Evolutionary conservation across 2,329 filamentous ascomycete genomes (phyloP).

Genomic region (Cytospora schulzeri): DNA sequence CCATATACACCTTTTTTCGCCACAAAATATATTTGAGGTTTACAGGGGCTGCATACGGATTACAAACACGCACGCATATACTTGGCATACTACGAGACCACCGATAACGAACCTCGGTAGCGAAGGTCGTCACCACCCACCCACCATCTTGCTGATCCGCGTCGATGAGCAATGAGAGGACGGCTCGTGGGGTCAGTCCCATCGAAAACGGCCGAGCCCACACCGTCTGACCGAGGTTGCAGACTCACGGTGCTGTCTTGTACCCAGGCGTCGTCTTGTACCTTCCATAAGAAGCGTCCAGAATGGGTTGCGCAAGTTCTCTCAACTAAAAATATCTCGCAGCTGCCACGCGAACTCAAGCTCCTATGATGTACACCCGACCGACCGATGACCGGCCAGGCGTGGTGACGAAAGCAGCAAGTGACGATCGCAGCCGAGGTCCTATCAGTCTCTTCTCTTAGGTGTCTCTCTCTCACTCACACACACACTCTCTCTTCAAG

Average conservation of each 20-base stretch:
- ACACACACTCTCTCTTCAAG: not conserved
- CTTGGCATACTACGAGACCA: constrained; percentile 7
- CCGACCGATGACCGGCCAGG: constrained; percentile 19
- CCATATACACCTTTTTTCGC: too few species aligned
- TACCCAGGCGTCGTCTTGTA: not conserved
- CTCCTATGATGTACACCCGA: not conserved
- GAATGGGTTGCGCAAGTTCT: constrained; percentile 17
- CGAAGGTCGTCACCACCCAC: not conserved
- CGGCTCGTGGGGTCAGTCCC: not conserved
- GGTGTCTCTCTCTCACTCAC: not conserved
- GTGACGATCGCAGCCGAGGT: constrained; percentile 15
- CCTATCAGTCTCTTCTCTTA: not conserved
- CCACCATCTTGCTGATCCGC: constrained; percentile 4
- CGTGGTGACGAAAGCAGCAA: constrained; percentile 9
- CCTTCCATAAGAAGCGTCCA: not conserved
- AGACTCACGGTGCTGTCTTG: not conserved
- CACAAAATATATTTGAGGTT: not conserved
- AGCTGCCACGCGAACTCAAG: constrained; percentile 2
- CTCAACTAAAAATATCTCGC: constrained; percentile 7
- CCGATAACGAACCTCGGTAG: constrained; percentile 9
- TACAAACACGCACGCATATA: not conserved
- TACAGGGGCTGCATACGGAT: too few species aligned
- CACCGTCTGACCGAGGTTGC: constrained; percentile 14
- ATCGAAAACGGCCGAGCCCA: constrained; percentile 13
- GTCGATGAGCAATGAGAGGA: not conserved